phyloP scores from a whole-genome alignment of 129 eudicot species.

The Helichrysum umbraculigerum region DNA sequence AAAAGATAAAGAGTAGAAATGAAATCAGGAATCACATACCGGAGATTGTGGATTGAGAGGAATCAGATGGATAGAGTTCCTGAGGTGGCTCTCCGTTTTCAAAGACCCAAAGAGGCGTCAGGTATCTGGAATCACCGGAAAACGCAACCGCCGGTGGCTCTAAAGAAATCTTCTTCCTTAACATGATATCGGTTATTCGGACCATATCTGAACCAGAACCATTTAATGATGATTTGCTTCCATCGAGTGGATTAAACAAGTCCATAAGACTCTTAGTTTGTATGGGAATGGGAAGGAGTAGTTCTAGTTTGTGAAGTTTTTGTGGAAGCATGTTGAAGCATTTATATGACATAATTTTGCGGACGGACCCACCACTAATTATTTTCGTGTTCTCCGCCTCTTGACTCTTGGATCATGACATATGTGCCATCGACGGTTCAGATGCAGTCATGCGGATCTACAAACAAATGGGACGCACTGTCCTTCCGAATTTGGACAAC shows the following conservation, averaged over 20 bases:
- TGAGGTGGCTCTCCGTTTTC: neutral
- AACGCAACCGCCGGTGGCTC: neutral
- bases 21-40: neutral
- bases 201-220: neutral
- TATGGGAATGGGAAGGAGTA: too few species aligned
- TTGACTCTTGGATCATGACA: too few species aligned
- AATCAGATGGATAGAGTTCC: neutral
- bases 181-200: neutral
- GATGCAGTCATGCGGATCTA: too few species aligned
- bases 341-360: too few species aligned
- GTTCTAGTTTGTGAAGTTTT: too few species aligned
- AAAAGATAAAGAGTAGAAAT: neutral
- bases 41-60: neutral
- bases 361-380: too few species aligned
- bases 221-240: neutral
- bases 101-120: constrained; percentile 2
- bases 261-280: too few species aligned
- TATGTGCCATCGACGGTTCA: too few species aligned
- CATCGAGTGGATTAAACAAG: neutral
- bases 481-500: too few species aligned
- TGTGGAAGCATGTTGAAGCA: too few species aligned
- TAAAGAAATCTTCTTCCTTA: neutral
- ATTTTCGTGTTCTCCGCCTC: too few species aligned
- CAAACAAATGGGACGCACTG: too few species aligned
- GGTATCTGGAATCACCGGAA: constrained; percentile 6